Conservation (phyloP, 1,284 basidiomycete species). For the Peniophora sp. region DNA sequence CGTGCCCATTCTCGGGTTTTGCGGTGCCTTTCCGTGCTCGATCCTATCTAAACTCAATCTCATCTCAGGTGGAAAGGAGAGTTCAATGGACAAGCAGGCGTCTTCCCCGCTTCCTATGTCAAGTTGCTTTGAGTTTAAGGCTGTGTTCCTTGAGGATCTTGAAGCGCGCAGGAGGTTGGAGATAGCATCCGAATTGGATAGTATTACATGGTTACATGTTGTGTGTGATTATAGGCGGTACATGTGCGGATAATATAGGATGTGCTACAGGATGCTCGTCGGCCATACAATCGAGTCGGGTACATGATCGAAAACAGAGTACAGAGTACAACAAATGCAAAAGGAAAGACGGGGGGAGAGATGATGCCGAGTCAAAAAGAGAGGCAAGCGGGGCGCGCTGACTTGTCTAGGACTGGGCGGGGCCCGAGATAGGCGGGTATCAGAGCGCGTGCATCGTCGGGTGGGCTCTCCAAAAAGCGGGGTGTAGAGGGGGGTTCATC, state of each 20-base stretch:
- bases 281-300: not conserved
- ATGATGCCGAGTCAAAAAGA: not conserved
- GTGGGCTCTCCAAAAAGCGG: not conserved
- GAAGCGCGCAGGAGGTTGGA: not conserved
- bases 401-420: conserved; percentile 4
- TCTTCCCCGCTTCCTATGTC: conserved; percentile 72
- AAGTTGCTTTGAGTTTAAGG: conserved; percentile 42
- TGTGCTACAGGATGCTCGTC: conserved; percentile 8
- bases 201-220: conserved; percentile 1
- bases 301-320: conserved; percentile 8
- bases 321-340: conserved; percentile 6
- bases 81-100: conserved; percentile 50
- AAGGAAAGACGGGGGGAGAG: not conserved
- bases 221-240: not conserved
- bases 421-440: conserved; percentile 8
- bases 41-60: not conserved
- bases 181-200: not conserved
- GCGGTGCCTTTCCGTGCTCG: not conserved
- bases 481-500: not conserved
- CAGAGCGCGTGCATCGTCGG: conserved; percentile 3
- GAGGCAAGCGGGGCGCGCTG: conserved; percentile 5
- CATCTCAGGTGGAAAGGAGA: conserved; percentile 67
- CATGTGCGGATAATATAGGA: conserved; percentile 8
- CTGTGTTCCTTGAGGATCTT: conserved; percentile 1
- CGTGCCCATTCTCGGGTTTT: conserved; percentile 14